A percentile compares a stretch with the other conserved stretches of the same genome.
These are phyloP conservation scores for Aureobasidium sp. DNA, from an alignment of 2,329 filamentous ascomycete species.

Conservation along the genomic window DNA sequence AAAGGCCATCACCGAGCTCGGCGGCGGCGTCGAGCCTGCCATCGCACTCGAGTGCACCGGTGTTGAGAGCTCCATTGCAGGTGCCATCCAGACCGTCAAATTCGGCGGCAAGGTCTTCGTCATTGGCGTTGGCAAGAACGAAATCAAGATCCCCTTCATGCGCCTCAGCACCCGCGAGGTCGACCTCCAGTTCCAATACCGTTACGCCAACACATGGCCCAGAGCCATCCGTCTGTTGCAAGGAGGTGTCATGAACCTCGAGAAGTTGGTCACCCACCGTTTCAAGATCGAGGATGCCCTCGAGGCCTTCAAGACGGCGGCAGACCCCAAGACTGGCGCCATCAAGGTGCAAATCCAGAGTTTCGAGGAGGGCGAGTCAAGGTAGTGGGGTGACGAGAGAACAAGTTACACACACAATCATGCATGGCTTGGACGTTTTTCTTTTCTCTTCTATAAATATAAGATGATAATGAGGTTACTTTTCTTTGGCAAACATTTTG, in stretches of 20 bases:
- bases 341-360: conserved; percentile 96
- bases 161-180: conserved; percentile 81
- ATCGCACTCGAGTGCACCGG: conserved; percentile 90
- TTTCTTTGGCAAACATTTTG: not conserved
- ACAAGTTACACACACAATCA: not conserved
- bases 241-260: conserved; percentile 74
- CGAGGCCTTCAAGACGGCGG: conserved; percentile 81
- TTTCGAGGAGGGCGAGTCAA: conserved; percentile 30
- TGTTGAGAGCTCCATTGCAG: conserved; percentile 77
- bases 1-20: conserved; percentile 56
- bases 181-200: conserved; percentile 93
- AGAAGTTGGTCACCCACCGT: conserved; percentile 78
- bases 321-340: conserved; percentile 82
- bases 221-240: conserved; percentile 80
- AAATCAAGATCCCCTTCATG: conserved; percentile 97
- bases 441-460: not conserved
- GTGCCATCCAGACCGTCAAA: conserved; percentile 82
- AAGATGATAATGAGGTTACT: conserved; percentile 2
- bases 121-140: conserved; percentile 89
- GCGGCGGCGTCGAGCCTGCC: conserved; percentile 72
- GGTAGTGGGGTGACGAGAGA: not conserved
- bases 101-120: conserved; percentile 97
- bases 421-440: not conserved
- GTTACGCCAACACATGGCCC: conserved; percentile 95
- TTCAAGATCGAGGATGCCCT: conserved; percentile 79